Percentiles rank a stretch among this genome's conserved stretches.
Conservation (phyloP, 306 rosid genomes). For the Trichosanthes truncata region DNA sequence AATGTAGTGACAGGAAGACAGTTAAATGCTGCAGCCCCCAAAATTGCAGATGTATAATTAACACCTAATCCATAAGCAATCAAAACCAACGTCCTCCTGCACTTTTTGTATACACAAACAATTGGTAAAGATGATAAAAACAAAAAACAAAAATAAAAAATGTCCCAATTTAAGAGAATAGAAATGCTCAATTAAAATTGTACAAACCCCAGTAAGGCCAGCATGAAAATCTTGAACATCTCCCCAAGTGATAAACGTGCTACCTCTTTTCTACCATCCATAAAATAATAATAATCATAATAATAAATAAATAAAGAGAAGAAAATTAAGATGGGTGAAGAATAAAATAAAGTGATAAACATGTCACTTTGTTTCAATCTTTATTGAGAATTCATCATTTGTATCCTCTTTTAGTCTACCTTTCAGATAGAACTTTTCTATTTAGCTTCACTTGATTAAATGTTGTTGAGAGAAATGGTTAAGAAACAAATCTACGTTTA, state of each 20-base stretch:
- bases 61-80: slow-evolving; percentile 51
- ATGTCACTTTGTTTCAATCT: too few relatives aligned
- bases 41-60: slow-evolving; percentile 56
- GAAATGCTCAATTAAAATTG: too few relatives aligned
- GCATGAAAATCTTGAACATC: slow-evolving; percentile 59
- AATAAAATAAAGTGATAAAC: too few relatives aligned
- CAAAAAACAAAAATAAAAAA: not conserved
- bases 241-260: slow-evolving; percentile 26
- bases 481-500: too few relatives aligned
- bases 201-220: slow-evolving; percentile 24
- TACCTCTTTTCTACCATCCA: not conserved
- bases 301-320: too few relatives aligned
- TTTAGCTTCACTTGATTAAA: too few relatives aligned
- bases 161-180: not conserved
- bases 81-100: slow-evolving; percentile 57
- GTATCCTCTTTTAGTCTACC: too few relatives aligned
- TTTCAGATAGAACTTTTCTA: too few relatives aligned
- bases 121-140: not conserved
- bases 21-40: slow-evolving; percentile 67
- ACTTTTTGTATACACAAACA: not conserved
- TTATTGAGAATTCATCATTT: too few relatives aligned
- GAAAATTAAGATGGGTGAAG: too few relatives aligned
- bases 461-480: too few relatives aligned
- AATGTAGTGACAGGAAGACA: slow-evolving; percentile 76
- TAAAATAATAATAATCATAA: too few relatives aligned